Base-by-base conservation (phyloP, 2,329 filamentous ascomycete genomes). In the Pseudocercospora macadamiae region DNA sequence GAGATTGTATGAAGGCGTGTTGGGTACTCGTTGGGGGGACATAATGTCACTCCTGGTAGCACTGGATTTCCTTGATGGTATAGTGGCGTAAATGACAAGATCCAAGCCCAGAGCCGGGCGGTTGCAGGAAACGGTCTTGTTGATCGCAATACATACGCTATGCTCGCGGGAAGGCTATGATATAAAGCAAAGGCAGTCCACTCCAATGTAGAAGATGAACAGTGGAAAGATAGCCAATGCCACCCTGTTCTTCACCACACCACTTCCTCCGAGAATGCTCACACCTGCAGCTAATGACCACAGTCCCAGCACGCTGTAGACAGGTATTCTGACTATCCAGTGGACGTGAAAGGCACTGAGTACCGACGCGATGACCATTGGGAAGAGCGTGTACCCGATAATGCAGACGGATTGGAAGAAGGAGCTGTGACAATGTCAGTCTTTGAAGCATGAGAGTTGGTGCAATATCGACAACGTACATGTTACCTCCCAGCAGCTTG, bases 381-480 rank as follows among this genome's bases (percentile, higher is more conserved):
- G 95, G 78, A 99, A 99, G 56, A 99, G 85, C 1, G 95, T 99
- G 77, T 99, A 99, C 45, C 95, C 95, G 73, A 99, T 99, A 69
- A 99, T 96, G 76, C 93, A 97, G 66, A 99, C 86, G 58, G 92
- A 96, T 76, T 99, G 95, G 71, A 96, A 95, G 75, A 99, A 99
- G 16, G 95, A 97, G 70, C 93, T 97, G n/a, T n/a, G n/a, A n/a
- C n/a, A n/a, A n/a, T n/a, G n/a, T n/a, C n/a, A n/a, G n/a, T n/a
- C n/a, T n/a, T n/a, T n/a, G n/a, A n/a, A n/a, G n/a, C n/a, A n/a
- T n/a, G n/a, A n/a, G n/a, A n/a, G n/a, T n/a, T n/a, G n/a, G 2
- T 7, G 9, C 47, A 52, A 23, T 30, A n/a, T n/a, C 56, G 3
- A 47, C 3, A 12, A 85, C 92, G 77, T 80, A 97, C 93, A 99